Evolutionary conservation across 106 monocot genomes (phyloP).

Genomic region (Acorus gramineus): DNA sequence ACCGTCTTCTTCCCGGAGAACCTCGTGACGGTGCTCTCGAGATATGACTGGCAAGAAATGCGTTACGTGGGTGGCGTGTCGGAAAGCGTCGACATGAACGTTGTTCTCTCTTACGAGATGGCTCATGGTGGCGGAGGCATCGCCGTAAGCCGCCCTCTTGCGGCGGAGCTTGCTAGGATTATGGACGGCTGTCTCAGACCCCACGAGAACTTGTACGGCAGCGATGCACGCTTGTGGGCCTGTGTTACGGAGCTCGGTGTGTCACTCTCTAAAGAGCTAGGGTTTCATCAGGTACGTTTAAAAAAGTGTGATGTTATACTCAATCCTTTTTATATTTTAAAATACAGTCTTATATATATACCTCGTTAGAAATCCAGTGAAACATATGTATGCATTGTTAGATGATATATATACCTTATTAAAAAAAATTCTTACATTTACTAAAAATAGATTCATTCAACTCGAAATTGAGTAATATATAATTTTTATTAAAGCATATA

Average conservation of each 20-base stretch:
- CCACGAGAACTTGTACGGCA: conserved; percentile 51
- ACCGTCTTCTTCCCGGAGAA: conserved; percentile 86
- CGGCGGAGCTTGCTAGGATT: conserved; percentile 25
- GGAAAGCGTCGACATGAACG: conserved; percentile 80
- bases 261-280: conserved; percentile 55
- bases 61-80: conserved; percentile 61
- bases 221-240: conserved; percentile 59
- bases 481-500: too few species aligned
- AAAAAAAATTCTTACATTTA: too few species aligned
- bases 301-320: neutral
- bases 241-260: conserved; percentile 71
- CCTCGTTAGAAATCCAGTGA: too few species aligned
- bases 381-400: too few species aligned
- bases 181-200: conserved; percentile 53
- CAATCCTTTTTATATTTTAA: neutral
- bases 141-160: conserved; percentile 62
- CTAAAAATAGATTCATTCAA: too few species aligned
- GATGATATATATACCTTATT: too few species aligned
- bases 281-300: conserved; percentile 67
- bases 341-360: too few species aligned
- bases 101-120: conserved; percentile 65
- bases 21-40: conserved; percentile 46
- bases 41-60: conserved; percentile 73
- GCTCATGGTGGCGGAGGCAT: conserved; percentile 88
- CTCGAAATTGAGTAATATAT: too few species aligned